phyloP scores from a whole-genome alignment of 148 eudicot species.

The Arbutus unedo region DNA sequence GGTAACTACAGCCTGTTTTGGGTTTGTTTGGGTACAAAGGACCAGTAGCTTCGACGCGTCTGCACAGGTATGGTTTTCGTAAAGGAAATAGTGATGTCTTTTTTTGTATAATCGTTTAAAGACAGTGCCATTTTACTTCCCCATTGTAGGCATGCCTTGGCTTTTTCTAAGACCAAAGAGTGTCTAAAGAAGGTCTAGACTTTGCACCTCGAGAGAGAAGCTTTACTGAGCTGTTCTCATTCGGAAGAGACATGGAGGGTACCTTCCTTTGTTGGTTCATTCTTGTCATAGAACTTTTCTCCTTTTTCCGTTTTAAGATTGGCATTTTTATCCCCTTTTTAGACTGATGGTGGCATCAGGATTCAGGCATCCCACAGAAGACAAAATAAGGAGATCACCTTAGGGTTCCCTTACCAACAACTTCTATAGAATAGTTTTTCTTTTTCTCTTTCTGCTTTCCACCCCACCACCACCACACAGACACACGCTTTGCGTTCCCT shows the following conservation, averaged over 20 bases:
- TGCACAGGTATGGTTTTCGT: constrained; percentile 50
- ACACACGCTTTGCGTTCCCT: too few relatives aligned
- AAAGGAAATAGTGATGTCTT: too few relatives aligned
- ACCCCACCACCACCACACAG: too few relatives aligned
- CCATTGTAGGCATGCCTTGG: constrained; percentile 46
- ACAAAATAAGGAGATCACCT: constrained; percentile 42
- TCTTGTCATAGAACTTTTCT: background rate
- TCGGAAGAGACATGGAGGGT: constrained; percentile 60
- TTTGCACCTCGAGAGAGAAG: constrained; percentile 53
- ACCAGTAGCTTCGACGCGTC: constrained; percentile 68
- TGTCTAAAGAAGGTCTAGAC: constrained; percentile 47
- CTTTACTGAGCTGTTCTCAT: constrained; percentile 40
- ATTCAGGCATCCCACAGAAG: constrained; percentile 26
- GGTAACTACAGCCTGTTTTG: constrained; percentile 61
- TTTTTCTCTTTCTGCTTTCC: background rate
- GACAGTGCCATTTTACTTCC: background rate
- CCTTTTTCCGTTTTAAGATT: background rate
- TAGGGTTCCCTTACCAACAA: constrained; percentile 64
- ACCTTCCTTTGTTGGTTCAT: constrained; percentile 5
- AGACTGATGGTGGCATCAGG: constrained; percentile 64
- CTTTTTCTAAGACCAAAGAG: constrained; percentile 56
- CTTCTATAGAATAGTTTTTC: background rate
- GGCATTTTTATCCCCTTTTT: constrained; percentile 10
- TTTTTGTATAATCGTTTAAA: too few relatives aligned
- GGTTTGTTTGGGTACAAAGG: constrained; percentile 92